phyloP scores from a whole-genome alignment of 768 basidiomycete genomes.

The Lactifluus rugatus region DNA sequence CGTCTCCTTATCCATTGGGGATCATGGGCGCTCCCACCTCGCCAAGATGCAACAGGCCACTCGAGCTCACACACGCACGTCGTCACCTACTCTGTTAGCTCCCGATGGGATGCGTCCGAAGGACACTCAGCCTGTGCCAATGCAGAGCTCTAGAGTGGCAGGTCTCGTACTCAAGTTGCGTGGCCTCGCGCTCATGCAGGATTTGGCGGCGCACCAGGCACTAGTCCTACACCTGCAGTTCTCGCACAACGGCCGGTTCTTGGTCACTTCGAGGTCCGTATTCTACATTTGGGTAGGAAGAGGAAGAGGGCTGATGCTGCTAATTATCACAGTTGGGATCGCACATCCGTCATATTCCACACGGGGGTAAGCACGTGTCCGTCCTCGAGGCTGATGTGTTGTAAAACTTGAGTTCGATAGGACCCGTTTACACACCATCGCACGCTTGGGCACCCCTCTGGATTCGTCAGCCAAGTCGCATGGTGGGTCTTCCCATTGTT shows the following conservation, averaged over 20 bases:
- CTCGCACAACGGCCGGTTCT: slow-evolving; percentile 62
- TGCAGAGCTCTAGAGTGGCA: slow-evolving; percentile 45
- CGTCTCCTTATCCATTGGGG: background rate
- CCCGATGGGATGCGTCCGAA: slow-evolving; percentile 15
- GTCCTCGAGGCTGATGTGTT: background rate
- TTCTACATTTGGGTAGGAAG: background rate
- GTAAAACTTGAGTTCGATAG: slow-evolving; percentile 26
- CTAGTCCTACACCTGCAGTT: slow-evolving; percentile 68
- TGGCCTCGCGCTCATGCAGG: slow-evolving; percentile 46
- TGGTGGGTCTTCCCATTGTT: slow-evolving; percentile 35
- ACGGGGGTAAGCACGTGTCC: slow-evolving; percentile 39
- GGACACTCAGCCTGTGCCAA: slow-evolving; percentile 24
- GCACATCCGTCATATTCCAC: slow-evolving; percentile 57
- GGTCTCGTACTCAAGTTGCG: slow-evolving; percentile 46
- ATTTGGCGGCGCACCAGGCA: slow-evolving; percentile 53
- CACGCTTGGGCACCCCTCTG: slow-evolving; percentile 54
- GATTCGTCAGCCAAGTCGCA: slow-evolving; percentile 70
- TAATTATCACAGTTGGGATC: slow-evolving; percentile 46
- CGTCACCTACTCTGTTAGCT: slow-evolving; percentile 23
- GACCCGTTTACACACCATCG: slow-evolving; percentile 51
- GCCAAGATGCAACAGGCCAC: slow-evolving; percentile 28
- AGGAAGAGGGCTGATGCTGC: background rate
- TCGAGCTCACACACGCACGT: slow-evolving; percentile 24
- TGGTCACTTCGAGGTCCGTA: slow-evolving; percentile 59
- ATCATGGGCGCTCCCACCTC: slow-evolving; percentile 20